Base-by-base conservation (phyloP, 208 protist genomes). In the Blechomonas ayalai region DNA sequence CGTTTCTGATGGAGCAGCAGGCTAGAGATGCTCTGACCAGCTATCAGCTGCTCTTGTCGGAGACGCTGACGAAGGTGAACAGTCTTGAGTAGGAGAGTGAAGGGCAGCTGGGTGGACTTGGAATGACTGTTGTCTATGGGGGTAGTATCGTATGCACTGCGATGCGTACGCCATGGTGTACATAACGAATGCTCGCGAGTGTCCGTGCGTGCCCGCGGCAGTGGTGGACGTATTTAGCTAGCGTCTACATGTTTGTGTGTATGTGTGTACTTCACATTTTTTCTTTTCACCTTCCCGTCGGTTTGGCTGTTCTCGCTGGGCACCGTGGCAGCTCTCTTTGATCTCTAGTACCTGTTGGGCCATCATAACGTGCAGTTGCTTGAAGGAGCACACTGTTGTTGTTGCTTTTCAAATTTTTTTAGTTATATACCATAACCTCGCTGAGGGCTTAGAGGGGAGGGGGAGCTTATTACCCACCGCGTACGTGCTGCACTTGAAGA, bases 21-120 rank as follows among this genome's bases (percentile, higher is more conserved):
- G 70, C 80, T 0, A 57, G 73, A 31, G 73, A 85, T 13, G 77
- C 68, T 32, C 49, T 92, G 9, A 45, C 53, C 13, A 59, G 67
- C 35, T 89, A 92, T 50, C 61, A 82, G 15, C 6, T 83, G 2
- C 46, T 92, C 3, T 48, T 92, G 6, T 67, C 73, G 1, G 71
- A 86, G 39, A 80, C 80, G 3, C 56, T 92, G 0, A 85, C 73
- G 8, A 58, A 64, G 12, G 61, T 73, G 27, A 54, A 74, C 46
- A 42, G 27, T 16, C 31, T 55, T 12, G 13, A 34, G 10, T n/a
- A 13, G 6, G 24, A 16, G 35, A 23, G 31, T 25, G 19, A 34
- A 40, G 29, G 27, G 25, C 15, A 2, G 2, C 40, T 51, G 23
- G 24, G 24, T 31, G 10, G 6, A 9, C 16, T 7, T 3, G 4